These are phyloP conservation scores for Dryadomyces quercus-mongolicae DNA, from an alignment of 2,329 filamentous ascomycete species.

Conservation along the genomic window DNA sequence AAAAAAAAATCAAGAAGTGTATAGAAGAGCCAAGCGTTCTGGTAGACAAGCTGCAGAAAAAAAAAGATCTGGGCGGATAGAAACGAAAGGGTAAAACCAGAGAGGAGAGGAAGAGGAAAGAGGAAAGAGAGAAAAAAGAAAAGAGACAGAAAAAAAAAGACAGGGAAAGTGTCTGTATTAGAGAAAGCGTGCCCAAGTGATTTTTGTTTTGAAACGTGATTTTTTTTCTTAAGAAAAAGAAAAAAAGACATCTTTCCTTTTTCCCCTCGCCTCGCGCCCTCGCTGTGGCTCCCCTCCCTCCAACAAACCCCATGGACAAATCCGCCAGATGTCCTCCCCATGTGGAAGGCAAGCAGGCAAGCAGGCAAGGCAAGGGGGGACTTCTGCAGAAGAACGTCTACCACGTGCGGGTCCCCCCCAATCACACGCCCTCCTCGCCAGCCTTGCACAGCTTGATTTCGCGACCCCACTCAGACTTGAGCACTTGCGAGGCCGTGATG, in stretches of 20 bases:
- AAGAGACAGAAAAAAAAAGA: not conserved
- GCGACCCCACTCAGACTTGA: slow-evolving; percentile 97
- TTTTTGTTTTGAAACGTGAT: too few relatives aligned
- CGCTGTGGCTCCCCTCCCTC: not conserved
- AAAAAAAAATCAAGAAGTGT: not conserved
- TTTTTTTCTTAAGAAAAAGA: not conserved
- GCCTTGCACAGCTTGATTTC: slow-evolving; percentile 96
- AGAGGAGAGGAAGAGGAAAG: not conserved
- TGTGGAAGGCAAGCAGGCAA: too few relatives aligned
- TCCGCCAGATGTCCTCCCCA: too few relatives aligned
- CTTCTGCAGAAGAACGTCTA: too few relatives aligned
- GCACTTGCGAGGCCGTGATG: slow-evolving; percentile 89
- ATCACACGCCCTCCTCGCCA: slow-evolving; percentile 82
- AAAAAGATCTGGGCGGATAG: too few relatives aligned
- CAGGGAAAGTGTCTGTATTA: not conserved
- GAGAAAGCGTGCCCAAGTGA: too few relatives aligned
- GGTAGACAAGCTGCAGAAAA: too few relatives aligned
- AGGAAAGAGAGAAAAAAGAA: not conserved
- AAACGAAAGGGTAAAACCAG: too few relatives aligned
- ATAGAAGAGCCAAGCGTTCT: not conserved
- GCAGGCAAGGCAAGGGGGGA: too few relatives aligned
- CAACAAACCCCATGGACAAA: too few relatives aligned
- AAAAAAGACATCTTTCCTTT: not conserved
- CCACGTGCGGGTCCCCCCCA: too few relatives aligned
- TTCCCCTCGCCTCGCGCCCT: not conserved